Evolutionary conservation across 805 yeast genomes (phyloP).

Genomic region (Barnettozyma pratensis): DNA sequence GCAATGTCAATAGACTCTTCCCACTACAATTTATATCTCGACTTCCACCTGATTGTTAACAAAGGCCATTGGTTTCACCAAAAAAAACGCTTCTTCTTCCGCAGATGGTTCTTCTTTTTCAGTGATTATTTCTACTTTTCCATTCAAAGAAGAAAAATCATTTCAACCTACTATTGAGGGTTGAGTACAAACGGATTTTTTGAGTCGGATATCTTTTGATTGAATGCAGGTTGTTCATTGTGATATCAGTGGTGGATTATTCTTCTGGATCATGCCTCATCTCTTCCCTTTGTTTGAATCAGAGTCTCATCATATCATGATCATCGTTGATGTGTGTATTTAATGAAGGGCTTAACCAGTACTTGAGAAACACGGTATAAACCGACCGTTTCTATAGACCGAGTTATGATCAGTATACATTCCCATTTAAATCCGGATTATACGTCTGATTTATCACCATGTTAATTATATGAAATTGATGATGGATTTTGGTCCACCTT

Average conservation of each 20-base stretch:
- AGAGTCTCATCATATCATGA: neutral
- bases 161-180: slow-evolving; percentile 7
- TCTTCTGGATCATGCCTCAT: slow-evolving; percentile 1
- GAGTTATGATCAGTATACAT: slow-evolving; percentile 22
- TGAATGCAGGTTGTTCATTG: neutral
- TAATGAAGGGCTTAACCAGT: slow-evolving; percentile 21
- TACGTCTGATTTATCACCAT: slow-evolving; percentile 18
- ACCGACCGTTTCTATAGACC: neutral
- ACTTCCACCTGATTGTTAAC: neutral
- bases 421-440: slow-evolving; percentile 2
- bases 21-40: neutral
- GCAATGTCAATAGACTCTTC: neutral
- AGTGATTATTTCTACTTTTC: slow-evolving; percentile 15
- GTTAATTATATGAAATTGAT: too few relatives aligned
- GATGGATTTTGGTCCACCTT: too few relatives aligned
- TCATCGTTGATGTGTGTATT: neutral
- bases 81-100: neutral
- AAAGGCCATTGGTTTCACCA: neutral
- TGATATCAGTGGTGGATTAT: neutral
- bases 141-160: slow-evolving; percentile 19
- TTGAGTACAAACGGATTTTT: slow-evolving; percentile 18
- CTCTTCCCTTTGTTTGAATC: neutral
- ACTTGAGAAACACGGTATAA: neutral
- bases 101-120: slow-evolving; percentile 12
- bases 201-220: neutral